Conservation (phyloP, 129 eudicot genomes). For the Flaveria ramosissima region DNA sequence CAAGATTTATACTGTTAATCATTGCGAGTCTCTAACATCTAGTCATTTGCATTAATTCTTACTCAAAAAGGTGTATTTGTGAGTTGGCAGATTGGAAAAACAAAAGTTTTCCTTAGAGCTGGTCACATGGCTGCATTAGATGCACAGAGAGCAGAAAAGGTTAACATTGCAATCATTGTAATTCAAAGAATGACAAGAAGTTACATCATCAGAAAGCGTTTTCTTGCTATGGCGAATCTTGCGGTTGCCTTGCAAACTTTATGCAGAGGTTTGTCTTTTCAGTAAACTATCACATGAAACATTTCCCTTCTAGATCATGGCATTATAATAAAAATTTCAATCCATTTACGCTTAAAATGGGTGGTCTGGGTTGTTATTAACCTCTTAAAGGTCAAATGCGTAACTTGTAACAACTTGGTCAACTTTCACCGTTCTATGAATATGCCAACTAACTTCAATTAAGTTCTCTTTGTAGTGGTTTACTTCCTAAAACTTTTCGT, state of each 20-base stretch:
- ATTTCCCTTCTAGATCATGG: background rate
- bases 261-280: conserved; percentile 68
- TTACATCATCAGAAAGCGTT: conserved; percentile 61
- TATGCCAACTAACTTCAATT: background rate
- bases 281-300: conserved; percentile 18
- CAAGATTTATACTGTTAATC: conserved; percentile 5
- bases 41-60: conserved; percentile 15
- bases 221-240: conserved; percentile 65
- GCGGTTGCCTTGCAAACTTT: conserved; percentile 70
- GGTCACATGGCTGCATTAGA: conserved; percentile 97
- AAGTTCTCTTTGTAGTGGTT: background rate
- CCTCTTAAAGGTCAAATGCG: background rate
- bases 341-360: background rate
- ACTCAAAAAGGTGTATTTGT: conserved; percentile 27
- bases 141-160: conserved; percentile 68
- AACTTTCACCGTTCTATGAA: background rate
- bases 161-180: conserved; percentile 60
- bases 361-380: background rate
- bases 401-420: background rate
- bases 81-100: conserved; percentile 75
- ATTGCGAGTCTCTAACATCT: conserved; percentile 15
- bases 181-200: conserved; percentile 83
- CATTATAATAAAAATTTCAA: background rate
- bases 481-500: background rate
- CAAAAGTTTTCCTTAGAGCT: conserved; percentile 89